phyloP scores from a whole-genome alignment of 805 yeast species.

The Suhomyces pyralidae region DNA sequence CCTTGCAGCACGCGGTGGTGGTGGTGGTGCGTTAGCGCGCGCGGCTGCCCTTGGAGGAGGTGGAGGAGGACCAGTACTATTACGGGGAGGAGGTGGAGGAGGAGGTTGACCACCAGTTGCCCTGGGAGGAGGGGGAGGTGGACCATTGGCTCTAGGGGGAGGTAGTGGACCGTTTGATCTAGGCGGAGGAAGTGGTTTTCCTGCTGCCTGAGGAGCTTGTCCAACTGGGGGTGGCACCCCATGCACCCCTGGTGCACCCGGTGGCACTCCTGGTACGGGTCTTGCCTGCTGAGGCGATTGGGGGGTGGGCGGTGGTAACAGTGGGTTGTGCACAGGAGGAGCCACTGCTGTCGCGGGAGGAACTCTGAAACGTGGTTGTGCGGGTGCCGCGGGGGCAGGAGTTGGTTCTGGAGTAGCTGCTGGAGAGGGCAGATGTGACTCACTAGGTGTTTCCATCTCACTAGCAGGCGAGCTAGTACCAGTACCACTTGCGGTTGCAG shows the following conservation, averaged over 20 bases:
- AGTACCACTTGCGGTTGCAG: constrained; percentile 5
- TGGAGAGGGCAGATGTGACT: constrained; percentile 7
- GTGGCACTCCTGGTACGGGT: constrained; percentile 6
- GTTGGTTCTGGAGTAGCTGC: constrained; percentile 1
- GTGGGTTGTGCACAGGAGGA: constrained; percentile 25
- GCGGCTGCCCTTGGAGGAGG: constrained; percentile 20
- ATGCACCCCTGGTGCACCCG: constrained; percentile 7
- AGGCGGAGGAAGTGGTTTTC: background rate
- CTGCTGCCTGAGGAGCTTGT: background rate
- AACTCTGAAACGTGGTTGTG: constrained; percentile 29
- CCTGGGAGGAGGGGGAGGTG: constrained; percentile 14
- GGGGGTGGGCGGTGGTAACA: constrained; percentile 16
- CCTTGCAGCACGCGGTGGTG: constrained; percentile 15
- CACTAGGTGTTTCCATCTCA: constrained; percentile 1
- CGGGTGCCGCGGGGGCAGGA: constrained; percentile 11
- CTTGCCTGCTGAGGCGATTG: constrained; percentile 1
- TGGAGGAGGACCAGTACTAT: constrained; percentile 32
- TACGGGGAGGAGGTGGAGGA: constrained; percentile 21
- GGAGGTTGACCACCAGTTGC: constrained; percentile 11
- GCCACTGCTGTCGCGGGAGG: constrained; percentile 34
- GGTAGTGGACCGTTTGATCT: constrained; percentile 10
- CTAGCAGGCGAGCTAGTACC: constrained; percentile 3
- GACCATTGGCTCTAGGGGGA: constrained; percentile 16
- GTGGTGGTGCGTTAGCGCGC: constrained; percentile 15
- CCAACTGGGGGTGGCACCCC: constrained; percentile 14